A percentile compares a stretch with the other conserved stretches of the same genome.
phyloP scores from a whole-genome alignment of 2,329 filamentous ascomycete genomes.

The Teratosphaeria zuluensis region DNA sequence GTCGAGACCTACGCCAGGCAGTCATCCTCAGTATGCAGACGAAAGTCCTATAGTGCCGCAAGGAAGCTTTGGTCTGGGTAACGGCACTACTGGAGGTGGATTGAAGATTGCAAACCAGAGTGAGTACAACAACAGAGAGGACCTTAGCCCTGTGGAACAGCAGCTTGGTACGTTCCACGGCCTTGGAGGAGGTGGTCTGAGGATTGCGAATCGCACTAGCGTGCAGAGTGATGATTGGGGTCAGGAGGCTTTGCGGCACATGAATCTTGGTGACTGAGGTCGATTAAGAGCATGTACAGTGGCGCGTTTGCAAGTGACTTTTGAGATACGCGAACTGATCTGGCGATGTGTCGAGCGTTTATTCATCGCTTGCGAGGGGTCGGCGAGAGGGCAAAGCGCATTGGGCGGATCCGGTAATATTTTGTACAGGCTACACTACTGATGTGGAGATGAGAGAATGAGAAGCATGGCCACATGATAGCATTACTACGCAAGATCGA shows the following conservation, averaged over 20 bases:
- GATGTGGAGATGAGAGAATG: neutral
- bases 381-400: neutral
- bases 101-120: neutral
- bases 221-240: constrained; percentile 26
- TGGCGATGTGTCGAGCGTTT: neutral
- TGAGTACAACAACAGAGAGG: neutral
- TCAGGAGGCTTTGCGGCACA: constrained; percentile 19
- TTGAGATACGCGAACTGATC: neutral
- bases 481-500: neutral
- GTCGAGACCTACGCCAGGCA: neutral
- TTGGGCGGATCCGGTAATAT: neutral
- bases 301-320: neutral
- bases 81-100: neutral
- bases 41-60: neutral
- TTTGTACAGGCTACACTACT: constrained; percentile 1
- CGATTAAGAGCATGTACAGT: neutral
- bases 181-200: constrained; percentile 24
- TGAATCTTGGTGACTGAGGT: constrained; percentile 14
- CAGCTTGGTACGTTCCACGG: neutral
- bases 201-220: constrained; percentile 33
- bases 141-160: neutral
- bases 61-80: neutral
- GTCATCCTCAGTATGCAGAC: neutral
- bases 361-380: neutral
- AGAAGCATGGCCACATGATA: neutral